Evolutionary conservation across 75 land plant genomes (phyloP).

Genomic region (Ceratopteris richardii): DNA sequence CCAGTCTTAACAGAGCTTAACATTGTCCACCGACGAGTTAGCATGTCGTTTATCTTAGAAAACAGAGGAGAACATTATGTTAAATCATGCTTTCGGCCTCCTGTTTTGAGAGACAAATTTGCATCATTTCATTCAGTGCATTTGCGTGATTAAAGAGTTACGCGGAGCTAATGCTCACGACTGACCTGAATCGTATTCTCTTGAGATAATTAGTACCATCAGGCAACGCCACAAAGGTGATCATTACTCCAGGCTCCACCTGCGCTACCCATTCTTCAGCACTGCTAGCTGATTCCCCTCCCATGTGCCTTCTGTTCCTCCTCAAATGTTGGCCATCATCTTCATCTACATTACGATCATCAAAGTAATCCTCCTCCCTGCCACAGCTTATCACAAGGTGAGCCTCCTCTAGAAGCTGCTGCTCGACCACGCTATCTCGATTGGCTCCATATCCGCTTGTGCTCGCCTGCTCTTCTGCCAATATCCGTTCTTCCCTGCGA

Average conservation of each 20-base stretch:
- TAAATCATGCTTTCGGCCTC: no score
- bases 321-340: constrained; percentile 10
- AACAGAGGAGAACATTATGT: no score
- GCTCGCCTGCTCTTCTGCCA: constrained; percentile 11
- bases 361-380: constrained; percentile 11
- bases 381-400: constrained; percentile 9
- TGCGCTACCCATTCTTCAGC: constrained; percentile 83
- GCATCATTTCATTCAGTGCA: no score
- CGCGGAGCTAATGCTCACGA: no score
- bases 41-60: no score
- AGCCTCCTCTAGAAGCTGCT: constrained; percentile 7
- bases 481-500: constrained; percentile 10
- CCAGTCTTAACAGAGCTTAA: no score
- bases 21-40: no score
- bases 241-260: constrained; percentile 89
- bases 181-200: constrained; percentile 89
- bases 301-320: constrained; percentile 14
- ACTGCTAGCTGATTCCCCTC: constrained; percentile 24
- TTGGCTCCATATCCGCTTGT: constrained; percentile 23
- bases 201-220: constrained; percentile 76
- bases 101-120: no score
- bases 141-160: no score
- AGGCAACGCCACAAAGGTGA: constrained; percentile 81
- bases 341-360: no score
- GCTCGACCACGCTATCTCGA: constrained; percentile 53